Base-by-base conservation (phyloP, 176 grass and related monocot genomes). In the Ampelocalamus luodianensis region DNA sequence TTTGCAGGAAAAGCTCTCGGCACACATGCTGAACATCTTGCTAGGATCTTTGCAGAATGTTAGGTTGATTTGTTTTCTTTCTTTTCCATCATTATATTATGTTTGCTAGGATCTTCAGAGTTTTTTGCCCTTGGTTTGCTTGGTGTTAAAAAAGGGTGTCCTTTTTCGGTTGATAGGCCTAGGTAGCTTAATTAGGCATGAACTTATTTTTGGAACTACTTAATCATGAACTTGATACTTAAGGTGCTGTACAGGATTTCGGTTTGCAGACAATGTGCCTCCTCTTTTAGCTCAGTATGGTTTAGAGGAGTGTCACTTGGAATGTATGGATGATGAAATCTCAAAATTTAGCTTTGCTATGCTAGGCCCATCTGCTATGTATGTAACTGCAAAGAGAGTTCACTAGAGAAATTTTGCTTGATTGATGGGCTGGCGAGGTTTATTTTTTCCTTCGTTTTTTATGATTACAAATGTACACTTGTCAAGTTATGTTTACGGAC, bases 1-100 rank as follows among this genome's bases (percentile, higher is more conserved):
- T 3, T 78, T 85, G 61, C 67, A 68, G 81, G 68, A 55, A 76
- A 93, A 77, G 68, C 43, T 94, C 65, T 90, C 32, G 5, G 51
- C 61, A 22, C 68, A 89, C 71, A 76, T 89, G 42, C 45, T 80
- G 10, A 90, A 79, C 72, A 91, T 94, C 59, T 87, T 91, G 71
- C 83, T 85, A 90, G 66, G 55, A 23, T 56, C 73, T 84, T 85
- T 44, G 64, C 55, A 54, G 71, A 53, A 85, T 82, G 64, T 71
- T 61, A 81, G 23, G 9, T 20, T 71, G 65, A 78, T 64, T 42
- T 0, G 10, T 72, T 72, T 37, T 83, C 37, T 46, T 55, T 42
- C 10, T 59, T 87, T 75, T 61, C n/a, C 15, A 29, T 27, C 32
- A 68, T 13, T 5, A 16, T 32, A 15, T 80, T 34, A 65, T 4